These are phyloP conservation scores for Didymellaceae sp. DNA, from an alignment of 2,329 filamentous ascomycete genomes.

Conservation along the genomic window DNA sequence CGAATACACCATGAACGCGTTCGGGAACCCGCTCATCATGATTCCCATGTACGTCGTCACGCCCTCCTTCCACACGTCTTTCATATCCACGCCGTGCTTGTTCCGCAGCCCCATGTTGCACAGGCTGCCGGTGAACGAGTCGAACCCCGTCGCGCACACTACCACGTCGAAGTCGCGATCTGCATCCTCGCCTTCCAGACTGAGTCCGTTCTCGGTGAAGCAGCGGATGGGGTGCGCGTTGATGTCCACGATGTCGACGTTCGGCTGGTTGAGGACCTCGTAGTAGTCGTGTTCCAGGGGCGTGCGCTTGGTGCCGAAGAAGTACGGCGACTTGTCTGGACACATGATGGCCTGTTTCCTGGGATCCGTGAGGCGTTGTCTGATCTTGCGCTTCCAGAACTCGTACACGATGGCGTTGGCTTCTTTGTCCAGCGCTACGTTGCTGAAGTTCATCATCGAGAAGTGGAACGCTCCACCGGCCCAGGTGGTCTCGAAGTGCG, in stretches of 20 bases:
- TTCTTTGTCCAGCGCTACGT: conserved; percentile 43
- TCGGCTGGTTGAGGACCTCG: conserved; percentile 50
- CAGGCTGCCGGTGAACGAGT: conserved; percentile 47
- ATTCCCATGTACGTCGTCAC: conserved; percentile 50
- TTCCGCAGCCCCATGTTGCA: conserved; percentile 42
- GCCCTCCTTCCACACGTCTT: conserved; percentile 49
- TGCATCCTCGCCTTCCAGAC: conserved; percentile 55
- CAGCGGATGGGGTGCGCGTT: conserved; percentile 49
- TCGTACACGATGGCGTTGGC: conserved; percentile 52
- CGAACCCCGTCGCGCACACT: conserved; percentile 55
- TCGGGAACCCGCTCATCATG: conserved; percentile 47
- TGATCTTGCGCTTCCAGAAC: conserved; percentile 56
- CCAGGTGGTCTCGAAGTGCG: conserved; percentile 33
- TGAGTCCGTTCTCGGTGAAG: conserved; percentile 58
- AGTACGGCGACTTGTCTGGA: conserved; percentile 50
- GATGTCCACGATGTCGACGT: conserved; percentile 57
- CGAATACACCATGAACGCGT: conserved; percentile 51
- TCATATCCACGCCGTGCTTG: conserved; percentile 40
- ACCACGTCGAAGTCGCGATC: conserved; percentile 62
- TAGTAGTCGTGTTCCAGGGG: conserved; percentile 50
- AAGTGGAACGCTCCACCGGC: conserved; percentile 50
- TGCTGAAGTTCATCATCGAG: conserved; percentile 41
- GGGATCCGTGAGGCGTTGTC: conserved; percentile 46
- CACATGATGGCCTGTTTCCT: conserved; percentile 50
- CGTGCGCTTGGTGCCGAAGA: conserved; percentile 51